phyloP scores from a whole-genome alignment of 106 monocot genomes.

The Dendrobium nobile region DNA sequence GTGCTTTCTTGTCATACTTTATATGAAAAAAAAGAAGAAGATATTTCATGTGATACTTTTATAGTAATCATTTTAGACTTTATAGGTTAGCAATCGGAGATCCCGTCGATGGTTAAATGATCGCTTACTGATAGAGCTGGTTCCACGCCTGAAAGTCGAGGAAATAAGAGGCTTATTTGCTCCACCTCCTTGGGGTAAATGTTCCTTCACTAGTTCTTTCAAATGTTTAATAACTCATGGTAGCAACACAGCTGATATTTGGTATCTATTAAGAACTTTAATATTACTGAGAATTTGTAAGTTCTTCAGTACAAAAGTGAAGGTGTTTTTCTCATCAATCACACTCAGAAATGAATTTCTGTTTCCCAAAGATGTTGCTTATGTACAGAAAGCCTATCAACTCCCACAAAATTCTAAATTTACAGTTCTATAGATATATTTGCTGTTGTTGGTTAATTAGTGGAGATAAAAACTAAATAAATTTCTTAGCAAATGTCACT shows the following conservation, averaged over 20 bases:
- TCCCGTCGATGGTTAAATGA: slow-evolving; percentile 96
- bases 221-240: slow-evolving; percentile 1
- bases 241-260: neutral
- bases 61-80: neutral
- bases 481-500: too few species aligned
- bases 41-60: neutral
- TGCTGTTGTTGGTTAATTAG: too few species aligned
- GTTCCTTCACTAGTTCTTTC: neutral
- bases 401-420: too few species aligned
- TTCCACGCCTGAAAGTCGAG: slow-evolving; percentile 85
- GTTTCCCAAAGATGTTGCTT: too few species aligned
- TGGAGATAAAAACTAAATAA: too few species aligned
- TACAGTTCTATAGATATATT: too few species aligned
- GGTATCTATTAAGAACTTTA: neutral
- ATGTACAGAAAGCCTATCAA: too few species aligned
- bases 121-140: slow-evolving; percentile 83
- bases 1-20: neutral
- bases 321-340: too few species aligned
- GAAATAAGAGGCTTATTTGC: slow-evolving; percentile 99
- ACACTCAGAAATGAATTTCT: too few species aligned
- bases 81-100: slow-evolving; percentile 84
- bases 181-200: slow-evolving; percentile 94
- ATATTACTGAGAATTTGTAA: neutral
- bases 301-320: neutral
- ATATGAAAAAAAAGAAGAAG: neutral